Evolutionary conservation across 495 filamentous ascomycete species (phyloP), one percentile per base, ranked within the genome.

Genomic region (Xylaria venustula): DNA sequence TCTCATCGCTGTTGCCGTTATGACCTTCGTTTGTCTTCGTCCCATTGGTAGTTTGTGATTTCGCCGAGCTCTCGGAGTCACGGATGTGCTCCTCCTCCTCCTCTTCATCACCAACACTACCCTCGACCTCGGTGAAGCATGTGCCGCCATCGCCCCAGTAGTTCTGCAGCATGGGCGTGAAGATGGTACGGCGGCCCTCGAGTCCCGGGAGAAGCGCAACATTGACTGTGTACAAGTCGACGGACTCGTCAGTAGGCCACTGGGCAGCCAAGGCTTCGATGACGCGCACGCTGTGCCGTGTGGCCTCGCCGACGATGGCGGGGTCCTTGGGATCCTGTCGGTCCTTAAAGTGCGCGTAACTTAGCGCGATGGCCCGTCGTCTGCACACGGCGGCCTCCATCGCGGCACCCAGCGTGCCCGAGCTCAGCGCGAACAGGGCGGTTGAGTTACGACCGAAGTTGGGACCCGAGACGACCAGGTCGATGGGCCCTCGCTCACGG

Each of bases 401-500:
- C 0, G 94, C 94, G 0, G 87, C 94, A 17, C 94, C 94, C 48
- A 98, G 77, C 0, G 94, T 98, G 20, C 94, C 94, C 42, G 87
- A 91, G 40, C 87, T 91, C 53, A 98, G 76, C n/a, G 88, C 88
- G 67, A 98, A 97, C 20, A 97, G 81, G 0, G 93, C 90, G 0
- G 94, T 98, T 3, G 90, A 90, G 75, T 98, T 98, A 37, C 93
- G 80, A 7, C 94, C 94, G 76, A 96, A 97, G 71, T 98, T 98
- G 7, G 94, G 94, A 1, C 94, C 94, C 12, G 84, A 88, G 5
- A 98, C 83, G 3, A 98, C 92, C 2, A 98, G 77, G 70, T 97
- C 93, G 48, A 97, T 79, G 15, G 85, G 85, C 2, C 86, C 90
- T 23, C 85, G 84, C 57, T 90, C 86, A 58, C 86, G 77, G 78